A percentile compares a stretch with the other conserved stretches of the same genome.
phyloP scores from a whole-genome alignment of 1,284 basidiomycete species.

The Boletus semigastroideus region DNA sequence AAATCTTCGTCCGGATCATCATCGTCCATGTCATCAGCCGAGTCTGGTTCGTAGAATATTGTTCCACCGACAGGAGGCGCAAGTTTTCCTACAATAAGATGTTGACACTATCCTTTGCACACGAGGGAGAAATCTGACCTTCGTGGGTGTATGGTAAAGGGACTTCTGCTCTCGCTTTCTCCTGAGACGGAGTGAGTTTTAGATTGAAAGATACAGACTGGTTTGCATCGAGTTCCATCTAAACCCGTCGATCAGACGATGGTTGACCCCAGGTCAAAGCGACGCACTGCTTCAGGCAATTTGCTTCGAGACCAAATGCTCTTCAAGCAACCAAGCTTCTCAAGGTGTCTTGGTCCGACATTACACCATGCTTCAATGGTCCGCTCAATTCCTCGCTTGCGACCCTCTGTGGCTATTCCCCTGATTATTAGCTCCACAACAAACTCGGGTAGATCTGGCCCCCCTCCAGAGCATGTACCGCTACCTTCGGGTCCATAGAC shows the following conservation, averaged over 20 bases:
- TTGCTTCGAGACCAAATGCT: conserved; percentile 44
- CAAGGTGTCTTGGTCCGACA: conserved; percentile 44
- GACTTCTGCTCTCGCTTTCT: conserved; percentile 73
- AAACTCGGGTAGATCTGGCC: conserved; percentile 38
- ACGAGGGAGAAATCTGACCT: conserved; percentile 43
- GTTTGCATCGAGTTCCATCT: conserved; percentile 53
- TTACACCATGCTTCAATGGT: conserved; percentile 63
- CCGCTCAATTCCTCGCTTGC: conserved; percentile 57
- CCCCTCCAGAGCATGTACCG: conserved; percentile 42
- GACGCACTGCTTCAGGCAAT: conserved; percentile 41
- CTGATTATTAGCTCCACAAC: conserved; percentile 66
- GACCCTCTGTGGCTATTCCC: conserved; percentile 37
- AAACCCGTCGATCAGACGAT: conserved; percentile 4
- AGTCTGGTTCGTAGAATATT: conserved; percentile 80
- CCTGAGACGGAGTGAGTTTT: conserved; percentile 80
- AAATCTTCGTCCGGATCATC: conserved; percentile 90
- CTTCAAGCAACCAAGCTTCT: conserved; percentile 49
- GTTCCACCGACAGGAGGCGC: conserved; percentile 29
- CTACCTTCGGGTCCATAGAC: conserved; percentile 57
- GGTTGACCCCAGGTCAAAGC: background rate
- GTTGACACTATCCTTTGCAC: conserved; percentile 3
- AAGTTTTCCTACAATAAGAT: conserved; percentile 27
- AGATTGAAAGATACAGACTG: conserved; percentile 83
- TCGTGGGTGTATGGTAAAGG: conserved; percentile 86
- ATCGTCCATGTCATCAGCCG: conserved; percentile 85